These are phyloP conservation scores for Zymoseptoria crescenta DNA, from an alignment of 2,329 filamentous ascomycete genomes.

Conservation along the genomic window DNA sequence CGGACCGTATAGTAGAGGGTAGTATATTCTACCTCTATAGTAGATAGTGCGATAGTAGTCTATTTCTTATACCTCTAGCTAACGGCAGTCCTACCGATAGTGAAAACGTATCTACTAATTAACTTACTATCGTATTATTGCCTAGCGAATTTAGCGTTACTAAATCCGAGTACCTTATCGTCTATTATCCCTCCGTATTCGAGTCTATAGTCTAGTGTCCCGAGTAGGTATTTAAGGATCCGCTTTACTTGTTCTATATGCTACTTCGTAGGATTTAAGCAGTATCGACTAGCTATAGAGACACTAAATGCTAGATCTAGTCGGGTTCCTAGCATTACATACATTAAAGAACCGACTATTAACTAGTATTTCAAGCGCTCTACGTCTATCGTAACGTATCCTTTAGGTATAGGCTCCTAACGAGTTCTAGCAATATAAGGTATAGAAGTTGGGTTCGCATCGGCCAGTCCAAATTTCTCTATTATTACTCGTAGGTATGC, in stretches of 20 bases:
- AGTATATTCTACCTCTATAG: background rate
- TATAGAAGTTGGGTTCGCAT: background rate
- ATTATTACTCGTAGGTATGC: too few species aligned
- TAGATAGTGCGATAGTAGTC: background rate
- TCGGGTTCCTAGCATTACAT: too few species aligned
- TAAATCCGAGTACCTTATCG: too few species aligned
- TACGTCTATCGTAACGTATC: background rate
- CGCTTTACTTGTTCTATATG: background rate
- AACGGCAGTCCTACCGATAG: background rate
- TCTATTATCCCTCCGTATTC: background rate
- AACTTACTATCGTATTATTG: background rate
- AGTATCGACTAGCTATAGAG: too few species aligned
- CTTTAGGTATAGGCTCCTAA: background rate
- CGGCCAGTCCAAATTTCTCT: background rate
- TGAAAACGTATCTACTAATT: background rate
- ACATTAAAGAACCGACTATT: too few species aligned
- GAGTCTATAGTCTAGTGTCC: background rate
- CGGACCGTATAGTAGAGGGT: background rate
- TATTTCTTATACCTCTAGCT: constrained; percentile 1
- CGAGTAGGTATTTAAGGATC: background rate
- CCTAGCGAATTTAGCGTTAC: too few species aligned
- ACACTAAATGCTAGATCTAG: too few species aligned
- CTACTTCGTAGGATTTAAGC: too few species aligned
- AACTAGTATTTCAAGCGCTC: too few species aligned
- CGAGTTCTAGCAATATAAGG: background rate